Evolutionary conservation across 139 green algal species (phyloP).

Genomic region (Micractinium conductrix): DNA sequence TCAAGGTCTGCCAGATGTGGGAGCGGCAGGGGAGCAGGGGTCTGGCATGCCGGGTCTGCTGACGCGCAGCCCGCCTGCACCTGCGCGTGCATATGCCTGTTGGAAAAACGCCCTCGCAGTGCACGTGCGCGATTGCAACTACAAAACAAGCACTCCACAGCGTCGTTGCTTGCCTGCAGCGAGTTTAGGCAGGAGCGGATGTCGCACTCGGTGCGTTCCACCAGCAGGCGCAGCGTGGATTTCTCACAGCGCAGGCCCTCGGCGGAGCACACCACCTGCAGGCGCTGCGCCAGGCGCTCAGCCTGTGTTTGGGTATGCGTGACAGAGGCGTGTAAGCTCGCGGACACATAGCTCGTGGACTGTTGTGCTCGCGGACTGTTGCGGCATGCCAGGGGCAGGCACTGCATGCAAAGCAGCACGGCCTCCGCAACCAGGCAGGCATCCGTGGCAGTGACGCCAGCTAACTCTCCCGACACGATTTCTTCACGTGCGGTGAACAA

Average conservation of each 20-base stretch:
- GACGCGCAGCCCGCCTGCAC: too few relatives aligned
- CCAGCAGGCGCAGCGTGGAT: conserved; percentile 63
- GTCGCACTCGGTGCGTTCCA: conserved; percentile 73
- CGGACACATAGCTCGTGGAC: too few relatives aligned
- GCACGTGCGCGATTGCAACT: too few relatives aligned
- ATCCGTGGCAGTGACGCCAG: neutral
- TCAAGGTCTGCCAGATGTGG: too few relatives aligned
- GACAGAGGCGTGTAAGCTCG: too few relatives aligned
- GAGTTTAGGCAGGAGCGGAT: conserved; percentile 94
- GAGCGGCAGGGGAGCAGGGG: too few relatives aligned
- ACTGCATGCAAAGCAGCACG: neutral
- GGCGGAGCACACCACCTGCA: conserved; percentile 39
- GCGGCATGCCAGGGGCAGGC: neutral
- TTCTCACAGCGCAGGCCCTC: conserved; percentile 53
- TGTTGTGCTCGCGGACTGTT: neutral
- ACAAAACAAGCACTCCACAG: too few relatives aligned
- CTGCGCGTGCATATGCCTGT: too few relatives aligned
- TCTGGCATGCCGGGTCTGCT: too few relatives aligned
- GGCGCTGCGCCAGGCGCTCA: conserved; percentile 54
- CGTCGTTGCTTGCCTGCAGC: conserved; percentile 92
- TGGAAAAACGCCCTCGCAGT: too few relatives aligned
- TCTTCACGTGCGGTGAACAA: neutral
- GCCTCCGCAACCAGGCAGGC: neutral
- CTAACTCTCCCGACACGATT: neutral
- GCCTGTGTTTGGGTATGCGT: too few relatives aligned